phyloP scores from a whole-genome alignment of 2,329 filamentous ascomycete species.

The Neopestalotiopsis rosae region DNA sequence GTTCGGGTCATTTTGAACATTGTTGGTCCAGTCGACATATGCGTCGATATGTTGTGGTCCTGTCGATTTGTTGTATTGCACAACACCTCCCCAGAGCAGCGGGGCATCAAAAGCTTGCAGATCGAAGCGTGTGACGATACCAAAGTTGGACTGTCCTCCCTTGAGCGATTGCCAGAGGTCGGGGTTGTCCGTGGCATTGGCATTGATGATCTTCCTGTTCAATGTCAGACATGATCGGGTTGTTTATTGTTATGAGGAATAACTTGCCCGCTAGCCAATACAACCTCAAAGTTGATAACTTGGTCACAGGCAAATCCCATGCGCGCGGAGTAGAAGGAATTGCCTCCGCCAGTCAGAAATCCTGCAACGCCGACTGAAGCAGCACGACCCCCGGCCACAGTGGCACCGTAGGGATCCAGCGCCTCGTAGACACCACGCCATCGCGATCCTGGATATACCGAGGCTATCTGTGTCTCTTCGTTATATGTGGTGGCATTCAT shows the following conservation, averaged over 20 bases:
- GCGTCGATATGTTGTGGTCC: constrained; percentile 23
- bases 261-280: constrained; percentile 42
- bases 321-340: constrained; percentile 28
- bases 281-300: constrained; percentile 47
- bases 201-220: constrained; percentile 40
- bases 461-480: constrained; percentile 32
- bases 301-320: constrained; percentile 52
- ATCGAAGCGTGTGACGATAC: constrained; percentile 40
- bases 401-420: constrained; percentile 25
- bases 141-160: constrained; percentile 52
- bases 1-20: constrained; percentile 20
- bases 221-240: not conserved
- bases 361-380: constrained; percentile 32
- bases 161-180: constrained; percentile 51
- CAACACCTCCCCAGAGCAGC: constrained; percentile 24
- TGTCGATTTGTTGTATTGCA: constrained; percentile 20
- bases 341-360: constrained; percentile 32
- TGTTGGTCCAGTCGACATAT: constrained; percentile 23
- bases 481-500: constrained; percentile 35
- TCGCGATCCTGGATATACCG: constrained; percentile 35
- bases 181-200: constrained; percentile 38
- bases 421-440: constrained; percentile 30
- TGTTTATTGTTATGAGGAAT: not conserved
- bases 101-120: constrained; percentile 26
- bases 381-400: constrained; percentile 30